These are phyloP conservation scores for Galium porrigens DNA, from an alignment of 305 asterid genomes.

Conservation along the genomic window DNA sequence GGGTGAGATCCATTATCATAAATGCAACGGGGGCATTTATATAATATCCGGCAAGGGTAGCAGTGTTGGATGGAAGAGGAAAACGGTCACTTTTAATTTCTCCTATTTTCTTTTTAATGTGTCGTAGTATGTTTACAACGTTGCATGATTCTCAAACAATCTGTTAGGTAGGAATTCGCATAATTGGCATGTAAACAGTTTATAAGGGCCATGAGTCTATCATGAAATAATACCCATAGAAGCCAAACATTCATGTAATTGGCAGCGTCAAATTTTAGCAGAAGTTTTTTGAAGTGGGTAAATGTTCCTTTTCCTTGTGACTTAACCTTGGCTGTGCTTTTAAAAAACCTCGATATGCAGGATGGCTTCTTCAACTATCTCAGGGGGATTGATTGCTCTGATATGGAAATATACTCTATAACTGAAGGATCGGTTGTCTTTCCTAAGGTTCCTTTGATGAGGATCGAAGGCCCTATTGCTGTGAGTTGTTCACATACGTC, in stretches of 20 bases:
- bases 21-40: neutral
- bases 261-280: neutral
- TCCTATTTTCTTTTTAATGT: neutral
- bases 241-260: neutral
- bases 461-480: conserved; percentile 93
- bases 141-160: neutral
- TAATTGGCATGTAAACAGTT: neutral
- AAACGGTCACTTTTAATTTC: neutral
- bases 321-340: conserved; percentile 5
- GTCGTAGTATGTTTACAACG: neutral
- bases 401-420: conserved; percentile 82
- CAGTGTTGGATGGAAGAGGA: neutral
- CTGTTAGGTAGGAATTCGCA: neutral
- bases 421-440: conserved; percentile 85
- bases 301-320: neutral
- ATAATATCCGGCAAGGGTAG: neutral
- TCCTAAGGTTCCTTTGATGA: conserved; percentile 90
- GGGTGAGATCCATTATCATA: neutral
- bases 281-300: neutral
- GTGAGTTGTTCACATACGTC: conserved; percentile 38
- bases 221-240: neutral
- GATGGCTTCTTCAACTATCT: conserved; percentile 74
- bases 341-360: conserved; percentile 25
- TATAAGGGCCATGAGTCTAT: neutral
- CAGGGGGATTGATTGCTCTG: conserved; percentile 60